Base-by-base conservation (phyloP, 306 rosid species). In the Acacia crassicarpa region DNA sequence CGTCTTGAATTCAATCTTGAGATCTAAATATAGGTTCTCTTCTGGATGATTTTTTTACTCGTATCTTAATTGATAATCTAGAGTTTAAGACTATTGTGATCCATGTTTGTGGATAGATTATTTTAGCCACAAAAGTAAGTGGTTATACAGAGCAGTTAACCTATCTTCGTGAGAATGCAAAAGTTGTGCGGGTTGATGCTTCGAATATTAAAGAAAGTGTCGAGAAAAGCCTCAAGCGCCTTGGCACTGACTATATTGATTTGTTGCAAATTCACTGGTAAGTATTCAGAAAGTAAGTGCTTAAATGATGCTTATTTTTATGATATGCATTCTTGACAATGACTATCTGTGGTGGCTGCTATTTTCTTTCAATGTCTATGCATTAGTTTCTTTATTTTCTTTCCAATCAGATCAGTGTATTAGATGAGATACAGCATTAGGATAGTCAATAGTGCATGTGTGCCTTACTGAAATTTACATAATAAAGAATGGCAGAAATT, bases 221-320 rank as follows among this genome's bases (percentile, higher is more conserved):
- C 25, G 99, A 93, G 93, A 93, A 93, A 87, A 95, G 97, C 81
- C 97, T 93, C 10, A 87, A 88, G 84, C 98, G 96, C 72, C 98
- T 95, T 22, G 91, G 91, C 80, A 93, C 97, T 76, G 98, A 95
- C 78, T 92, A 95, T 91, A 93, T 95, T 80, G 99, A 93, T 83
- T 85, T 95, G 69, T 83, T 93, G 88, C 99, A 93, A 88, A 93
- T 93, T 88, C 99, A 95, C 88, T 95, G 98, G 99, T 93, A 83
- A 78, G 94, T 78, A 63, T 72, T 43, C 53, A 35, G 66, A 72
- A 68, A 43, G 38, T 49, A 79, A 82, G 51, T 76, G 51, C 58
- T 19, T 7, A 66, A 71, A 32, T 43, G 20, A 33, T 63, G 27
- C 56, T 48, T 49, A 9, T 73, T 74, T 69, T 33, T n/a, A 77